Conservation (phyloP, 441 rosid genomes). For the Corymbia calophylla region DNA sequence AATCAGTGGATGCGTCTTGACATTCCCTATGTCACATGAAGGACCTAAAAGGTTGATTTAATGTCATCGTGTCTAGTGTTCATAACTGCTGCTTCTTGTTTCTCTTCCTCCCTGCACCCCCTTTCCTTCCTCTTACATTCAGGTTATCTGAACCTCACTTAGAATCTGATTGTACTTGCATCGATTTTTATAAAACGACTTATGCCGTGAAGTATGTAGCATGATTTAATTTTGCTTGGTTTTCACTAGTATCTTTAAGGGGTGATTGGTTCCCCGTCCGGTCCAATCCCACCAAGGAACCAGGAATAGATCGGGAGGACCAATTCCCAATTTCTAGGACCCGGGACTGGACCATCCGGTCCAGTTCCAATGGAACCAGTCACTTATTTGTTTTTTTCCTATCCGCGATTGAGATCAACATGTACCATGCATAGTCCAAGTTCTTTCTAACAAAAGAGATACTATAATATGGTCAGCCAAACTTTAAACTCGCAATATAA, state of each 20-base stretch:
- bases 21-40: background rate
- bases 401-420: too few relatives aligned
- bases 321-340: too few relatives aligned
- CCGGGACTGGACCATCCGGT: too few relatives aligned
- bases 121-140: background rate
- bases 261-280: too few relatives aligned
- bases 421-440: too few relatives aligned
- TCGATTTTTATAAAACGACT: background rate
- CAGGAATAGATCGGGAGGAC: too few relatives aligned
- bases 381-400: too few relatives aligned
- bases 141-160: background rate
- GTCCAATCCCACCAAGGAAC: too few relatives aligned
- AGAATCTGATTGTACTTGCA: background rate
- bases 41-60: background rate
- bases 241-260: background rate
- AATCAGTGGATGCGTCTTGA: background rate
- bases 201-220: background rate
- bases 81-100: background rate
- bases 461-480: too few relatives aligned
- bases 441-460: too few relatives aligned
- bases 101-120: background rate
- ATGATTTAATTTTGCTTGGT: background rate
- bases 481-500: too few relatives aligned
- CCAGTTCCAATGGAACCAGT: too few relatives aligned
- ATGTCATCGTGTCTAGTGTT: background rate